Conservation (phyloP, 2,329 filamentous ascomycete genomes). For the Colletotrichum brevisporum region DNA sequence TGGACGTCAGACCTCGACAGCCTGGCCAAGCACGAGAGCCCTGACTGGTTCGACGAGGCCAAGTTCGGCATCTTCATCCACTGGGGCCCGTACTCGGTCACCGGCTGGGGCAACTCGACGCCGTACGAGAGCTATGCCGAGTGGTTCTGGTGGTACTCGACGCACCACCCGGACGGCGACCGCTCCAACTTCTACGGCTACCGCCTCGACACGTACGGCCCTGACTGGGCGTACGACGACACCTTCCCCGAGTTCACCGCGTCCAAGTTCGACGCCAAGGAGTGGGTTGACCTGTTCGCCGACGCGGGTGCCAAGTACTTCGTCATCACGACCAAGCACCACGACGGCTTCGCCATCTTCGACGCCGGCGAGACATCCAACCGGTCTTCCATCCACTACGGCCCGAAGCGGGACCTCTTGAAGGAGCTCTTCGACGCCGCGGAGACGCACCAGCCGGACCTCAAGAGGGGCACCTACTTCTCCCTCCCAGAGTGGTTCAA, state of each 20-base stretch:
- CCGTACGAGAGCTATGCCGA: conserved; percentile 59
- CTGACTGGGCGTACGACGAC: conserved; percentile 68
- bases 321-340: conserved; percentile 62
- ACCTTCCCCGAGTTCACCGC: conserved; percentile 68
- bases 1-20: conserved; percentile 53
- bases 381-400: conserved; percentile 57
- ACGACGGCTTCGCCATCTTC: conserved; percentile 63
- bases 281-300: conserved; percentile 67
- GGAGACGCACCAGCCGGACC: conserved; percentile 10
- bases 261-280: conserved; percentile 62
- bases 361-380: conserved; percentile 55
- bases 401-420: conserved; percentile 47
- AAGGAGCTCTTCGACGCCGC: conserved; percentile 57
- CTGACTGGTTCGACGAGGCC: conserved; percentile 67
- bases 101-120: conserved; percentile 66
- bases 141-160: conserved; percentile 65
- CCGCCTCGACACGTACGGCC: conserved; percentile 64
- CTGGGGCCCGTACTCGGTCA: conserved; percentile 70
- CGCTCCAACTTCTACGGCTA: conserved; percentile 58
- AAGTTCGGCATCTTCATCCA: conserved; percentile 75
- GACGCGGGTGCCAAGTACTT: conserved; percentile 66
- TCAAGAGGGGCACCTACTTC: conserved; percentile 61
- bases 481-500: conserved; percentile 66
- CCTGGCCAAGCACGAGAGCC: conserved; percentile 57
- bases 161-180: conserved; percentile 33